Percentiles rank a stretch among this genome's conserved stretches.
Evolutionary conservation across 306 rosid species (phyloP).

Genomic region (Malus orientalis): DNA sequence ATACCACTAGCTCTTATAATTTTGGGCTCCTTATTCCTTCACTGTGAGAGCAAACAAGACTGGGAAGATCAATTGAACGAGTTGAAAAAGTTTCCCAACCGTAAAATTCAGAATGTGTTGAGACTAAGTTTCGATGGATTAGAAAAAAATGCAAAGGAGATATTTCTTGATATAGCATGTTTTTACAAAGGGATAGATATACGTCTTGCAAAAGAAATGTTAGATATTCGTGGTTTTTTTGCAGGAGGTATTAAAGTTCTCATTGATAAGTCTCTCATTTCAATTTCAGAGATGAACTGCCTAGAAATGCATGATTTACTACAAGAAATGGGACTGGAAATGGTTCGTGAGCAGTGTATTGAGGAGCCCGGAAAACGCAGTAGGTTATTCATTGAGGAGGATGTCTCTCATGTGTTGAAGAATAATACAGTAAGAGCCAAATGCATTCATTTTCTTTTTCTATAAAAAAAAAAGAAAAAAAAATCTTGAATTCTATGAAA

Average conservation of each 20-base stretch:
- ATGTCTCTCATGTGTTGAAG: slow-evolving; percentile 18
- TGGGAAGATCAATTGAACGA: not conserved
- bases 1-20: not conserved
- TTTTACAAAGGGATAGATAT: not conserved
- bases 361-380: not conserved
- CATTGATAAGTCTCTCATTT: slow-evolving; percentile 1
- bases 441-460: not conserved
- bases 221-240: slow-evolving; percentile 7
- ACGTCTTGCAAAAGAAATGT: not conserved
- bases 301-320: not conserved
- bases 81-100: not conserved
- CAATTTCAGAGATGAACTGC: not conserved
- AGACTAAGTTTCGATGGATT: slow-evolving; percentile 15
- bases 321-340: slow-evolving; percentile 24
- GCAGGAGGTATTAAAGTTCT: slow-evolving; percentile 17
- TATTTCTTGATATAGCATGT: slow-evolving; percentile 17
- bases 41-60: not conserved
- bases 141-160: slow-evolving; percentile 8
- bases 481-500: too few relatives aligned
- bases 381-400: slow-evolving; percentile 8
- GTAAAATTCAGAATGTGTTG: not conserved
- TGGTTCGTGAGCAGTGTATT: slow-evolving; percentile 11
- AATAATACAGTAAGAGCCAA: not conserved
- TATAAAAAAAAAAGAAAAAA: too few relatives aligned
- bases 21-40: not conserved